Conservation (phyloP, 345 rosid species). For the Gossypioides kirkii region DNA sequence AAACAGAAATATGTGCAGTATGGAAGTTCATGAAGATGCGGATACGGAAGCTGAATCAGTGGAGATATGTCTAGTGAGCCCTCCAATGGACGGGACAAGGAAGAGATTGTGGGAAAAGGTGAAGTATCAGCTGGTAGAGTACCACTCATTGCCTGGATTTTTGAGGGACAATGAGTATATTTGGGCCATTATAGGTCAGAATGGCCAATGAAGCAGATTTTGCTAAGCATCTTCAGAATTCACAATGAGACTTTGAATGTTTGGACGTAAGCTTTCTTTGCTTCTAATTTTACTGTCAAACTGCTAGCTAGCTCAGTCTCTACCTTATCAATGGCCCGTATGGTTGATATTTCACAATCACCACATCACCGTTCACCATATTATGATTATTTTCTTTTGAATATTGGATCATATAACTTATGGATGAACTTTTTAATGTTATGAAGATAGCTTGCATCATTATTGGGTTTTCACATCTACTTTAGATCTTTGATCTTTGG, state of each 20-base stretch:
- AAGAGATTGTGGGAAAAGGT: constrained; percentile 79
- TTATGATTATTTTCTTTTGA: background rate
- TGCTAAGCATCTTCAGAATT: constrained; percentile 75
- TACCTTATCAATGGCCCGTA: background rate
- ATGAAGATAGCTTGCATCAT: background rate
- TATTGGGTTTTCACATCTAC: background rate
- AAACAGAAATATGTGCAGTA: constrained; percentile 33
- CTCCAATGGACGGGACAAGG: constrained; percentile 54
- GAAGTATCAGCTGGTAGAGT: constrained; percentile 87
- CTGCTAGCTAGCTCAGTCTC: background rate
- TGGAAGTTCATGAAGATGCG: constrained; percentile 20
- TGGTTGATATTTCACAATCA: background rate
- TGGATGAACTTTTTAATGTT: background rate
- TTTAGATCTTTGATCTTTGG: background rate
- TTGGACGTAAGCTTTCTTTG: constrained; percentile 70
- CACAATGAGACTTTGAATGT: constrained; percentile 94
- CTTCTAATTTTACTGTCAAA: background rate
- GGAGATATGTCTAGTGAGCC: constrained; percentile 30
- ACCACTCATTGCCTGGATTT: constrained; percentile 74
- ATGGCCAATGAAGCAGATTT: constrained; percentile 88
- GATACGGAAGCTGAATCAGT: constrained; percentile 30
- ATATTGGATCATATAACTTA: background rate
- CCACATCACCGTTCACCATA: background rate
- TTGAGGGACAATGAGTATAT: constrained; percentile 87
- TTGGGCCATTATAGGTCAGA: constrained; percentile 79